phyloP scores from a whole-genome alignment of 2,329 filamentous ascomycete species.

The Pseudogymnoascus sp. region DNA sequence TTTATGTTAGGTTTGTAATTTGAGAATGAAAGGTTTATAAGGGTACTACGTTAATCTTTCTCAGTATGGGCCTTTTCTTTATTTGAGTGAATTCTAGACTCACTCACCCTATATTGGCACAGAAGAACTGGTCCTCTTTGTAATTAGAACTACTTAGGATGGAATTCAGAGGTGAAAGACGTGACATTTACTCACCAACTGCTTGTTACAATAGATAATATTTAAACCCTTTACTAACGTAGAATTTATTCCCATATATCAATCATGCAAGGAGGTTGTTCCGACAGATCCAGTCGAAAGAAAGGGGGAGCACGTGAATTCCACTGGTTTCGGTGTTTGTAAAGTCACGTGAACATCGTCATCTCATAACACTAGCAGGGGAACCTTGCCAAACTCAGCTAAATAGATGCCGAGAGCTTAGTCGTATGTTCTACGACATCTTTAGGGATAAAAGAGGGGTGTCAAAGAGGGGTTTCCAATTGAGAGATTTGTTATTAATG shows the following conservation, averaged over 20 bases:
- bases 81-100: background rate
- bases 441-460: background rate
- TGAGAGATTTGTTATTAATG: no score
- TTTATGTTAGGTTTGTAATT: background rate
- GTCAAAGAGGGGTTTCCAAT: background rate
- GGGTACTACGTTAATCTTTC: background rate
- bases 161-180: background rate
- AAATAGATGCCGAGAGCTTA: background rate
- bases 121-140: background rate
- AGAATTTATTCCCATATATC: background rate
- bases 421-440: background rate
- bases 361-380: background rate
- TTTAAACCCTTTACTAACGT: background rate
- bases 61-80: background rate
- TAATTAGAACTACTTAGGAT: background rate
- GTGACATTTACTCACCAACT: background rate
- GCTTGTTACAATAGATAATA: background rate
- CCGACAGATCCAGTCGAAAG: background rate
- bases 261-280: background rate
- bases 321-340: background rate
- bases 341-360: background rate
- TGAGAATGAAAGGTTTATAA: background rate
- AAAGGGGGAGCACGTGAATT: conserved; percentile 3
- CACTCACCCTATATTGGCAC: background rate
- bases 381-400: background rate